Evolutionary conservation across 768 basidiomycete genomes (phyloP).

Genomic region (Boletus fagicola): DNA sequence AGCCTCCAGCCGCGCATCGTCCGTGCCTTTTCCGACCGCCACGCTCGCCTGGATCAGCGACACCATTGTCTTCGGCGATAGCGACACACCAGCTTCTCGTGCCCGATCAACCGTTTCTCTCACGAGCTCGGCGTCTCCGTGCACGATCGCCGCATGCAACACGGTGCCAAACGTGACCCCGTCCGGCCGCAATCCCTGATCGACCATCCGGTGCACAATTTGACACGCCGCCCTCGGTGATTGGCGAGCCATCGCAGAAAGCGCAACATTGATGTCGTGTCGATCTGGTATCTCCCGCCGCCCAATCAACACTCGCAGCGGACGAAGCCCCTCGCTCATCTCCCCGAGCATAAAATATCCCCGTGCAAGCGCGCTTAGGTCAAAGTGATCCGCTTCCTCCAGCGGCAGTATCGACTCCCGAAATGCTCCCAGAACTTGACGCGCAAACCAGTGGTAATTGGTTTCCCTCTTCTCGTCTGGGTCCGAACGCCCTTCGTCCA

Average conservation of each 20-base stretch:
- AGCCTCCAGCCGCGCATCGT: constrained; percentile 27
- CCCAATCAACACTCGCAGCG: constrained; percentile 45
- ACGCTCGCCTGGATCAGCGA: constrained; percentile 47
- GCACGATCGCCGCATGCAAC: constrained; percentile 53
- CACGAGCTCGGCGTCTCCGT: constrained; percentile 45
- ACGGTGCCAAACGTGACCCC: constrained; percentile 59
- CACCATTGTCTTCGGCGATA: constrained; percentile 50
- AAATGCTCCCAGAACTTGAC: constrained; percentile 46
- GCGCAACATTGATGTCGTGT: constrained; percentile 63
- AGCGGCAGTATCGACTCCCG: constrained; percentile 45
- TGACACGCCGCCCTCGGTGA: constrained; percentile 45
- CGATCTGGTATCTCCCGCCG: constrained; percentile 57
- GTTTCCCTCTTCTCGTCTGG: constrained; percentile 3
- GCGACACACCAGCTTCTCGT: constrained; percentile 33
- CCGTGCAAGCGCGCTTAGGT: constrained; percentile 60
- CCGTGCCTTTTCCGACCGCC: constrained; percentile 22
- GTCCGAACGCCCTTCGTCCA: constrained; percentile 1
- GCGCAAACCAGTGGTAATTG: constrained; percentile 38
- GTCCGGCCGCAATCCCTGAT: constrained; percentile 49
- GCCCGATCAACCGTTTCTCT: constrained; percentile 41
- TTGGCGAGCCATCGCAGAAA: constrained; percentile 51
- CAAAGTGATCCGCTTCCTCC: constrained; percentile 43
- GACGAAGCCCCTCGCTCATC: constrained; percentile 44
- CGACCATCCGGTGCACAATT: constrained; percentile 52
- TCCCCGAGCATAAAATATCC: constrained; percentile 58